These are phyloP conservation scores for Alternaria sp. DNA, from an alignment of 2,329 filamentous ascomycete genomes.

Conservation along the genomic window DNA sequence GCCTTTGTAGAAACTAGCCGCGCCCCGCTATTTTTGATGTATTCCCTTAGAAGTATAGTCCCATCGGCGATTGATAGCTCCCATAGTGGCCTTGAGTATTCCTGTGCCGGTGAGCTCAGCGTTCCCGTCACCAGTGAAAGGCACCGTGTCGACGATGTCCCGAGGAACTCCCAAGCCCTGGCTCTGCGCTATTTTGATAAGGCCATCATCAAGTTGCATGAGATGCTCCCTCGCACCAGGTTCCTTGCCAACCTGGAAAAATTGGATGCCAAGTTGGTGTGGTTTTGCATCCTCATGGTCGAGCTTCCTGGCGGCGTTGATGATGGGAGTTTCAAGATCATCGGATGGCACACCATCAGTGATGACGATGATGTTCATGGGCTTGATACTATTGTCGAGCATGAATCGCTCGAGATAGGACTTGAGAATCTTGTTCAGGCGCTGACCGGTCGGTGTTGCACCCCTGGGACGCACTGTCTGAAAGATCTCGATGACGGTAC, in stretches of 20 bases:
- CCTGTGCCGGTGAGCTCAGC: constrained; percentile 69
- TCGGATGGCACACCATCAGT: constrained; percentile 86
- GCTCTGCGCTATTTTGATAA: constrained; percentile 58
- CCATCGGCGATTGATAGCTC: constrained; percentile 72
- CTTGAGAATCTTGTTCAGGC: constrained; percentile 73
- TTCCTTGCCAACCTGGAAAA: constrained; percentile 91
- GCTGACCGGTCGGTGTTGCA: constrained; percentile 75
- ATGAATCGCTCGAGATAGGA: constrained; percentile 71
- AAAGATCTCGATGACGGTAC: constrained; percentile 73
- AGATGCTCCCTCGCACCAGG: constrained; percentile 68
- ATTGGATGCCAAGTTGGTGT: constrained; percentile 90
- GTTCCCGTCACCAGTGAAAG: constrained; percentile 65
- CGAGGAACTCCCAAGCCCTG: constrained; percentile 62
- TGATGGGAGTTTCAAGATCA: constrained; percentile 72
- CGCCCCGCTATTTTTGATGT: constrained; percentile 20
- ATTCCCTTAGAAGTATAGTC: constrained; percentile 57
- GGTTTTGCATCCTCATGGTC: constrained; percentile 72
- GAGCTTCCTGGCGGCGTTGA: constrained; percentile 71
- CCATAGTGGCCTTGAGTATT: constrained; percentile 80
- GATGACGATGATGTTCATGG: constrained; percentile 89
- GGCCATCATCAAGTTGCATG: constrained; percentile 74
- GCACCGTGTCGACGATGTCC: constrained; percentile 92
- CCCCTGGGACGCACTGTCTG: constrained; percentile 66
- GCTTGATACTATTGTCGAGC: constrained; percentile 65
- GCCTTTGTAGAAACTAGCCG: not conserved